Conservation (phyloP, 176 grass and related monocot genomes). For the Dendrocalamus sinicus region DNA sequence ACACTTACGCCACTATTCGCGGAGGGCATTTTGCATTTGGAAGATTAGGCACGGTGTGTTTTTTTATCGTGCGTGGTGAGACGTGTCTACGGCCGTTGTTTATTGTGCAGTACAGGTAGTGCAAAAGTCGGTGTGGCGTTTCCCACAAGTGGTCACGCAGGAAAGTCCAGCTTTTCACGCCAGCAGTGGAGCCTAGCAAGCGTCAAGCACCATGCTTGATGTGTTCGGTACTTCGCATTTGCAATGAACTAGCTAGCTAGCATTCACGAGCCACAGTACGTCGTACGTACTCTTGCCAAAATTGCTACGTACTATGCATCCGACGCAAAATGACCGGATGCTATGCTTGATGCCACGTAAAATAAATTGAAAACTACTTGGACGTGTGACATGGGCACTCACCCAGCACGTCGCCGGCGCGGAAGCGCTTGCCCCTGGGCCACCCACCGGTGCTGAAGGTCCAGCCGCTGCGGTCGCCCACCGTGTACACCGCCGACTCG, state of each 20-base stretch:
- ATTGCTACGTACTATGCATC: neutral
- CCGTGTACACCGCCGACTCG: conserved; percentile 68
- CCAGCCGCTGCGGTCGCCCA: conserved; percentile 79
- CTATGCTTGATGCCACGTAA: neutral
- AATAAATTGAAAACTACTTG: neutral
- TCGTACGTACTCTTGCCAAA: neutral
- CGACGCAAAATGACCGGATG: neutral
- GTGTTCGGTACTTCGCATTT: neutral
- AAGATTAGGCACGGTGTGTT: no score
- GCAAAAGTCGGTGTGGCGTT: neutral
- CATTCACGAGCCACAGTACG: neutral
- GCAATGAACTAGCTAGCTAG: neutral
- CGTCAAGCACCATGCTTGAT: neutral
- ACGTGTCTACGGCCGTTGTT: no score
- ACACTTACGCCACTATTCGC: no score
- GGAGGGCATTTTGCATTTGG: neutral
- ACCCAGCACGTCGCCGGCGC: conserved; percentile 87
- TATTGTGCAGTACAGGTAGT: neutral
- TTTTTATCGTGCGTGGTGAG: no score
- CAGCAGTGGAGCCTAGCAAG: neutral
- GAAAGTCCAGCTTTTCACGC: neutral
- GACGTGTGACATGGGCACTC: conserved; percentile 2
- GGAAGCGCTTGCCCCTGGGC: conserved; percentile 72
- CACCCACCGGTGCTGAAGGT: conserved; percentile 57
- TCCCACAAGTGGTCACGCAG: neutral